Percentiles rank a stretch among this genome's conserved stretches.
Evolutionary conservation across 2,329 filamentous ascomycete species (phyloP).

Genomic region (Aspergillus sp.): DNA sequence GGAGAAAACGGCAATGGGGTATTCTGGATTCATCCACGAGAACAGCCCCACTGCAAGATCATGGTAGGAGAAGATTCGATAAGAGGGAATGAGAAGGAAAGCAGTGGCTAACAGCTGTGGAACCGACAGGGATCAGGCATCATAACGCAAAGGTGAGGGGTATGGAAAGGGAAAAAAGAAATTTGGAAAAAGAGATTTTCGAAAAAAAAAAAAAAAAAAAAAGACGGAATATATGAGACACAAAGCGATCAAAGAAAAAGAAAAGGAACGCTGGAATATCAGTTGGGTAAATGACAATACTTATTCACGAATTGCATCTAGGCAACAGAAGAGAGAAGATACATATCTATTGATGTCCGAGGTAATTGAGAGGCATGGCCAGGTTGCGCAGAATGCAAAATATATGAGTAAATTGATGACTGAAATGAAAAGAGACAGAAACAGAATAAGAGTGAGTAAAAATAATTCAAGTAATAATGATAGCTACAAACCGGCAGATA

Average conservation of each 20-base stretch:
- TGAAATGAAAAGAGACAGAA: too few species aligned
- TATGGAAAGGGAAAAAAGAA: constrained; percentile 23
- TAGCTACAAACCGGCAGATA: not conserved
- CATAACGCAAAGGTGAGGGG: constrained; percentile 20
- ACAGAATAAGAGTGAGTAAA: too few species aligned
- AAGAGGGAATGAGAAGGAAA: not conserved
- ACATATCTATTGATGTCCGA: not conserved
- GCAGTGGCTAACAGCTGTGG: not conserved
- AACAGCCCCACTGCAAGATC: not conserved
- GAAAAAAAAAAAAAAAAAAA: not conserved
- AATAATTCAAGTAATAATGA: not conserved
- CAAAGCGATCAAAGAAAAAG: not conserved
- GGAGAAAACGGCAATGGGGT: not conserved
- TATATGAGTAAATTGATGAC: not conserved
- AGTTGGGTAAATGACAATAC: too few species aligned
- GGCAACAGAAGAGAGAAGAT: not conserved
- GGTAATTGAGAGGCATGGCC: not conserved
- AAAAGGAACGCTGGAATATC: not conserved
- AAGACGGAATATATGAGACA: not conserved
- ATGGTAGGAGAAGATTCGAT: not conserved
- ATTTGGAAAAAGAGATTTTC: not conserved
- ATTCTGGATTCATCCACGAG: not conserved
- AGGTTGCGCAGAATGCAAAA: too few species aligned
- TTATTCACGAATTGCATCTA: too few species aligned
- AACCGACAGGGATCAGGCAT: constrained; percentile 17